Evolutionary conservation across 2,329 filamentous ascomycete species (phyloP).

Genomic region (Mycosphaerelloides madeirae): DNA sequence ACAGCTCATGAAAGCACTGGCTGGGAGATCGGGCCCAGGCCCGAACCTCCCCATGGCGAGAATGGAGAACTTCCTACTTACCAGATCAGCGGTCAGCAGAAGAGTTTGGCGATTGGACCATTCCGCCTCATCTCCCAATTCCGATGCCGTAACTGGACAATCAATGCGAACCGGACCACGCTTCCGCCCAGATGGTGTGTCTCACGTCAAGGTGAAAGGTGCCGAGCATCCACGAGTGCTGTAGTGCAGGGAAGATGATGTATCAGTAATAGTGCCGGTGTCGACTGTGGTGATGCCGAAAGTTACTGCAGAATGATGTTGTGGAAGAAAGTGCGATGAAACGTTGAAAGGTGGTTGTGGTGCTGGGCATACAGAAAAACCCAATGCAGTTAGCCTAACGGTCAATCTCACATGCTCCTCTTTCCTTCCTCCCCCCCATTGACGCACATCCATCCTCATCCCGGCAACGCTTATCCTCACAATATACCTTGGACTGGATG

Average conservation of each 20-base stretch:
- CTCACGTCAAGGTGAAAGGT: not conserved
- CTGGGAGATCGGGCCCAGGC: no score
- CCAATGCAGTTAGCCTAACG: no score
- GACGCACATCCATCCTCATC: no score
- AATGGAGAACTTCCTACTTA: no score
- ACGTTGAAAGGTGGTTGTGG: not conserved
- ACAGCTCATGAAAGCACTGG: no score
- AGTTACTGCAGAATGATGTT: constrained; percentile 6
- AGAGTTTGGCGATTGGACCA: not conserved
- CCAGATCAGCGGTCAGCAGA: no score
- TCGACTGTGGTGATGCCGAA: constrained; percentile 6
- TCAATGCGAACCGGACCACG: not conserved
- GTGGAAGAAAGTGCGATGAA: not conserved
- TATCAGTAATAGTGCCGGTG: constrained; percentile 3
- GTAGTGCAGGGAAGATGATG: constrained; percentile 3
- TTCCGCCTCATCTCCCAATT: not conserved
- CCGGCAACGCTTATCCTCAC: no score
- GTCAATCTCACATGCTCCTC: no score
- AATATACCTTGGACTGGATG: no score
- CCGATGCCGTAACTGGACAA: not conserved
- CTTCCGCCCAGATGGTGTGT: constrained; percentile 2
- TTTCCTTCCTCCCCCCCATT: no score
- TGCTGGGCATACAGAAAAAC: not conserved
- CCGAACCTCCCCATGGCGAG: no score
- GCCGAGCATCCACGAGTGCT: not conserved